These are phyloP conservation scores for Albugo candida DNA, from an alignment of 352 stramenopile species.

Conservation along the genomic window DNA sequence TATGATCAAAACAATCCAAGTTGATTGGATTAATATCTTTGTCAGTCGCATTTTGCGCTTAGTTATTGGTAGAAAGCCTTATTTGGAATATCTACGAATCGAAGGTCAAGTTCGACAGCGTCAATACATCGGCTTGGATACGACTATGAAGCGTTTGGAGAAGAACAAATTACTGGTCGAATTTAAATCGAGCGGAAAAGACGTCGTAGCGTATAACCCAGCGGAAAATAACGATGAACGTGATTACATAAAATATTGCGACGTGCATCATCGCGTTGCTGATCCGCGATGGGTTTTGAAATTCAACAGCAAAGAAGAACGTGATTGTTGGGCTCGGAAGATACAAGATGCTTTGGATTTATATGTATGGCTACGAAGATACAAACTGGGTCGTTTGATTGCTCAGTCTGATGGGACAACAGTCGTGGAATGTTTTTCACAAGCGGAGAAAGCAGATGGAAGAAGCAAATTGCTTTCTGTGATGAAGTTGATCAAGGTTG, in stretches of 20 bases:
- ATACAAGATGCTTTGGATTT: conserved; percentile 45
- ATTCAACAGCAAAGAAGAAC: conserved; percentile 54
- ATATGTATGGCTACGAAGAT: conserved; percentile 48
- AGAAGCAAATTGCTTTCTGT: conserved; percentile 6
- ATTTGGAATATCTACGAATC: conserved; percentile 40
- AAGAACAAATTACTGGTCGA: conserved; percentile 56
- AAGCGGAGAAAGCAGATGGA: conserved; percentile 17
- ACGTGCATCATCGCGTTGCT: no score
- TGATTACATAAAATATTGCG: no score
- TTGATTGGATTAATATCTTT: conserved; percentile 69
- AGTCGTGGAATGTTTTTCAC: conserved; percentile 36
- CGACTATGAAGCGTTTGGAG: conserved; percentile 27
- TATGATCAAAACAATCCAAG: no score
- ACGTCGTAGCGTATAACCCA: no score
- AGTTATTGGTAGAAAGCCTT: conserved; percentile 35
- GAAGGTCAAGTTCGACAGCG: conserved; percentile 38
- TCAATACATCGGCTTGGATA: conserved; percentile 36
- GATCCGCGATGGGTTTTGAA: conserved; percentile 26
- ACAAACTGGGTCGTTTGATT: conserved; percentile 31
- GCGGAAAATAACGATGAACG: no score
- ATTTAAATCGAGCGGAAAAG: conserved; percentile 12
- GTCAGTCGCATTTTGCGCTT: conserved; percentile 35
- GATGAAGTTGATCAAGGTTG: conserved; percentile 38
- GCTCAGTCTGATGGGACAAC: conserved; percentile 33
- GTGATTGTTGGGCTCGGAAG: conserved; percentile 34